Evolutionary conservation across 2,329 filamentous ascomycete genomes (phyloP).

Genomic region (Geosmithia morbida): DNA sequence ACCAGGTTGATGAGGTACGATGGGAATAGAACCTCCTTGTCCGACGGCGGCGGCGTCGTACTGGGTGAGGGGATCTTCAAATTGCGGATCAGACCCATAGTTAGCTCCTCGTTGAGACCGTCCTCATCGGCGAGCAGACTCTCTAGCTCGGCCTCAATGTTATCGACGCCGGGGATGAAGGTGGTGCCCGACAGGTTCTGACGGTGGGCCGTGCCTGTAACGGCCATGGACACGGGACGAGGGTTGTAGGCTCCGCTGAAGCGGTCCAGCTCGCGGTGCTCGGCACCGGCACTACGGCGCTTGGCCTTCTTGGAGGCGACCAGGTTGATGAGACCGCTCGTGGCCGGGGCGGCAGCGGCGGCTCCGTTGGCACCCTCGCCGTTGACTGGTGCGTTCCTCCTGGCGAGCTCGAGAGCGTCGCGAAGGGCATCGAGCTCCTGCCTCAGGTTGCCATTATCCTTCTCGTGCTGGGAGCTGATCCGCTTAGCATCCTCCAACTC

Average conservation of each 20-base stretch:
- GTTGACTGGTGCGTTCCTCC: slow-evolving; percentile 61
- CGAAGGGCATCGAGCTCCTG: slow-evolving; percentile 83
- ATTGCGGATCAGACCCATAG: slow-evolving; percentile 88
- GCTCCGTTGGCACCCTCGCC: slow-evolving; percentile 34
- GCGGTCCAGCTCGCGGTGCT: slow-evolving; percentile 72
- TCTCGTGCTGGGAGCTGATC: slow-evolving; percentile 62
- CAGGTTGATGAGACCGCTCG: slow-evolving; percentile 82
- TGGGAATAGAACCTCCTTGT: slow-evolving; percentile 98
- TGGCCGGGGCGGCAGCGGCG: slow-evolving; percentile 30
- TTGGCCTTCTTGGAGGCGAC: slow-evolving; percentile 97
- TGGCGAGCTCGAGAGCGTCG: slow-evolving; percentile 82
- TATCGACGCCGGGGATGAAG: slow-evolving; percentile 71
- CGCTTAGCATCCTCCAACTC: slow-evolving; percentile 72
- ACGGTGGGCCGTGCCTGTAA: slow-evolving; percentile 51
- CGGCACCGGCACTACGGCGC: slow-evolving; percentile 78
- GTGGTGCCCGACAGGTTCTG: slow-evolving; percentile 61
- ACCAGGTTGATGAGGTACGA: slow-evolving; percentile 98
- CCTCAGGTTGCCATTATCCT: slow-evolving; percentile 70
- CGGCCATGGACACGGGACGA: slow-evolving; percentile 89
- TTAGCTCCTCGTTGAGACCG: slow-evolving; percentile 90
- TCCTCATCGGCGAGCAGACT: slow-evolving; percentile 90
- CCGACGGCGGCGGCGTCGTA: slow-evolving; percentile 76
- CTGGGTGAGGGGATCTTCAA: slow-evolving; percentile 89
- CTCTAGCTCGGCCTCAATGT: slow-evolving; percentile 89
- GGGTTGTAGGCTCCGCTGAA: slow-evolving; percentile 91